Evolutionary conservation across 768 basidiomycete genomes (phyloP).

Genomic region (Kwoniella bestiolae): DNA sequence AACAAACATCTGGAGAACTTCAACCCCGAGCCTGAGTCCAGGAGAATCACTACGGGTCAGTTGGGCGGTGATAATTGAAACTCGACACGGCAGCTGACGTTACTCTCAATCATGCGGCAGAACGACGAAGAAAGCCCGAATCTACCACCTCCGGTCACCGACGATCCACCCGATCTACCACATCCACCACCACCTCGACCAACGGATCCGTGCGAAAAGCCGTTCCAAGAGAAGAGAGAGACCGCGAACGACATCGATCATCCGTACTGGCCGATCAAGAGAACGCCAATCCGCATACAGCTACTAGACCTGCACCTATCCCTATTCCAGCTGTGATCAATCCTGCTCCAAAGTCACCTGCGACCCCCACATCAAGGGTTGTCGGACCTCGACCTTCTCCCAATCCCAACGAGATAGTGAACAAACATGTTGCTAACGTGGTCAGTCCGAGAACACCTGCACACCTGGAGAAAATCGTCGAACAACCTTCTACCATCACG

Average conservation of each 20-base stretch:
- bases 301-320: constrained; percentile 22
- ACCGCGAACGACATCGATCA: constrained; percentile 8
- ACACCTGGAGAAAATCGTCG: constrained; percentile 7
- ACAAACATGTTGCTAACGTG: not conserved
- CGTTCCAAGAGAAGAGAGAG: constrained; percentile 21
- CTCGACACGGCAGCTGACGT: not conserved
- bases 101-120: not conserved
- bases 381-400: constrained; percentile 20
- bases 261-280: constrained; percentile 4
- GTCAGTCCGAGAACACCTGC: constrained; percentile 11
- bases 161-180: constrained; percentile 12
- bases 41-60: constrained; percentile 17
- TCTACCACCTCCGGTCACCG: not conserved
- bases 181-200: not conserved
- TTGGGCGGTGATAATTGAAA: not conserved
- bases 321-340: constrained; percentile 4
- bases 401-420: constrained; percentile 2
- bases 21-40: constrained; percentile 51
- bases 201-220: constrained; percentile 20
- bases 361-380: constrained; percentile 17
- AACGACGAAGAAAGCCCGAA: constrained; percentile 16
- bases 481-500: constrained; percentile 19
- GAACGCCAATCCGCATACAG: constrained; percentile 14
- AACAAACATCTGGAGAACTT: constrained; percentile 67
- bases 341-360: constrained; percentile 5